Percentiles rank a stretch among this genome's conserved stretches.
Evolutionary conservation across 1,139 yeast species (phyloP).

Genomic region (Meyerozyma carpophila): DNA sequence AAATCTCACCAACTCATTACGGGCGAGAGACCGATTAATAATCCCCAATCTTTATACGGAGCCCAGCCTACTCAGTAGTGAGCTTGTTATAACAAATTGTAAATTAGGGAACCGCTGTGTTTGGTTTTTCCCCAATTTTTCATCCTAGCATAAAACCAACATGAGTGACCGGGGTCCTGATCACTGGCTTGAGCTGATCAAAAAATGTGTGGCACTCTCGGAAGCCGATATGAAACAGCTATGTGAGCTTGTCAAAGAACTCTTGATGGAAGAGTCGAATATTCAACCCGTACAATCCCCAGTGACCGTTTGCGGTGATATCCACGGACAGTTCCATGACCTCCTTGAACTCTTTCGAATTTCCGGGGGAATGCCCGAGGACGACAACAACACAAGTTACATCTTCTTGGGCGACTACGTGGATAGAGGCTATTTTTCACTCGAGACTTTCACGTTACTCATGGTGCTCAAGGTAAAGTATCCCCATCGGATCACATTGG

Average conservation of each 20-base stretch:
- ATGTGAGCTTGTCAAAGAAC: constrained; percentile 67
- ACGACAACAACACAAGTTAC: constrained; percentile 50
- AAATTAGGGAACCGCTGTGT: too few relatives aligned
- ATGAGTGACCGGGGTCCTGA: constrained; percentile 89
- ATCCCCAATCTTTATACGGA: too few relatives aligned
- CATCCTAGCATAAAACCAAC: constrained; percentile 2
- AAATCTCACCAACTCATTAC: too few relatives aligned
- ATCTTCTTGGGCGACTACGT: constrained; percentile 93
- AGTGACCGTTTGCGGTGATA: constrained; percentile 98
- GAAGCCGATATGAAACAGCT: constrained; percentile 95
- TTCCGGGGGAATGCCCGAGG: constrained; percentile 83
- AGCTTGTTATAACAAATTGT: too few relatives aligned
- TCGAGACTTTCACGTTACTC: constrained; percentile 85
- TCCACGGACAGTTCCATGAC: constrained; percentile 97
- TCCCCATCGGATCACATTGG: constrained; percentile 82
- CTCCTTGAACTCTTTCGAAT: constrained; percentile 84
- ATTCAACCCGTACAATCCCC: constrained; percentile 96
- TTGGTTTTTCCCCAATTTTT: neutral
- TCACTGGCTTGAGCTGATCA: constrained; percentile 91
- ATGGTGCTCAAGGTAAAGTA: constrained; percentile 87
- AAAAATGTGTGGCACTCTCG: constrained; percentile 81
- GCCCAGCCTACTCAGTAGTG: too few relatives aligned
- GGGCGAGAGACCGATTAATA: too few relatives aligned
- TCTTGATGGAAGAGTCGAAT: constrained; percentile 41
- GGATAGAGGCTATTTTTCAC: constrained; percentile 90